A percentile compares a stretch with the other conserved stretches of the same genome.
Evolutionary conservation across 2,329 filamentous ascomycete genomes (phyloP).

Genomic region (Xylaria sp.): DNA sequence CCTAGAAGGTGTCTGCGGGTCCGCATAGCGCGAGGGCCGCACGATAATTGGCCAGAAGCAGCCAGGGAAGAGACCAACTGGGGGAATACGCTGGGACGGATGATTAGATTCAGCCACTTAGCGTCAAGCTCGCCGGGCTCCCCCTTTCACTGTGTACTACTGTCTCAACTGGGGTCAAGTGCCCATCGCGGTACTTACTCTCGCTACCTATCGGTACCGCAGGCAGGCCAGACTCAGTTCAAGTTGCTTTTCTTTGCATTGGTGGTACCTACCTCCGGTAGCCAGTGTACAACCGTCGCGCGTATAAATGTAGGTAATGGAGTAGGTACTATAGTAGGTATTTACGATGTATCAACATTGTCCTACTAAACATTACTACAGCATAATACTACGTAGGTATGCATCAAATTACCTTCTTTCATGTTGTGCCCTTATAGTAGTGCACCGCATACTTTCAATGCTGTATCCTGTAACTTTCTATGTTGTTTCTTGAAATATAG

Average conservation of each 20-base stretch:
- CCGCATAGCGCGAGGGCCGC: conserved; percentile 20
- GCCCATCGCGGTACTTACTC: conserved; percentile 6
- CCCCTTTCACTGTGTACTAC: conserved; percentile 24
- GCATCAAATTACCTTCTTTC: neutral
- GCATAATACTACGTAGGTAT: neutral
- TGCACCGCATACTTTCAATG: neutral
- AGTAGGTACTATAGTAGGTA: too few species aligned
- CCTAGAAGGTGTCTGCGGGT: conserved; percentile 14
- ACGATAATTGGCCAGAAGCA: conserved; percentile 30
- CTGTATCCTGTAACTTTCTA: neutral
- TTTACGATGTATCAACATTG: too few species aligned
- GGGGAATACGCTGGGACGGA: conserved; percentile 32
- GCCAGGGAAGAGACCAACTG: conserved; percentile 35
- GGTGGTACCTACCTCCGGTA: neutral
- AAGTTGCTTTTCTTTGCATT: neutral
- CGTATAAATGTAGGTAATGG: too few species aligned
- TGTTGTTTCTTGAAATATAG: neutral
- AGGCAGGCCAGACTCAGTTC: neutral
- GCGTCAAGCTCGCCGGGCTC: conserved; percentile 26
- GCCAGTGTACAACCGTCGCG: too few species aligned
- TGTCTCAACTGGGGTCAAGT: conserved; percentile 15
- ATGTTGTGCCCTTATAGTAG: neutral
- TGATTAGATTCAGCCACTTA: conserved; percentile 41
- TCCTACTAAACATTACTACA: too few species aligned
- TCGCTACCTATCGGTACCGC: neutral